Conservation (phyloP, 2,329 filamentous ascomycete genomes). For the Davidsoniella eucalypti region DNA sequence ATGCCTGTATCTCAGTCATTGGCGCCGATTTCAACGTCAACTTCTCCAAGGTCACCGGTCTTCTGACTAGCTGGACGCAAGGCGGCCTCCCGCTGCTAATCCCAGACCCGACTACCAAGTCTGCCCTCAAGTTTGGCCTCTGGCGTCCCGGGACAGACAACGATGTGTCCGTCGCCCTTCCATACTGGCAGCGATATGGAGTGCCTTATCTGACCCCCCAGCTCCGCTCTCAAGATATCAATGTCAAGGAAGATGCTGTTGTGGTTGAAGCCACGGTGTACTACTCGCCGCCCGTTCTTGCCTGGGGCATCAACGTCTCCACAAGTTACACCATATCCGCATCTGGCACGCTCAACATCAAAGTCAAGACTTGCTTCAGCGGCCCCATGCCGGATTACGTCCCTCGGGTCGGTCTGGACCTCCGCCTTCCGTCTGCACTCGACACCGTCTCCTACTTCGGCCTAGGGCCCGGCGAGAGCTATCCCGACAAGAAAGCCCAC, state of each 20-base stretch:
- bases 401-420: constrained; percentile 45
- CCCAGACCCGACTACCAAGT: not conserved
- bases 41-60: not conserved
- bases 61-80: not conserved
- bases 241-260: constrained; percentile 21
- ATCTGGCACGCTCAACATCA: constrained; percentile 29
- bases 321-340: constrained; percentile 39
- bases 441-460: constrained; percentile 44
- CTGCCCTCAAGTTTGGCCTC: not conserved
- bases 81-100: constrained; percentile 6
- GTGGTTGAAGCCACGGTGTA: constrained; percentile 30
- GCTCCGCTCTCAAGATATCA: not conserved
- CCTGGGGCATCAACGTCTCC: constrained; percentile 37
- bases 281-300: constrained; percentile 37
- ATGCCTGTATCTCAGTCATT: not conserved
- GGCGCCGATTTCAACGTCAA: not conserved
- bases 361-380: constrained; percentile 29
- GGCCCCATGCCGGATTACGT: constrained; percentile 36
- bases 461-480: constrained; percentile 48
- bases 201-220: not conserved
- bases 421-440: constrained; percentile 23
- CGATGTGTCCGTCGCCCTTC: not conserved
- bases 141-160: constrained; percentile 8
- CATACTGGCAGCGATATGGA: constrained; percentile 2
- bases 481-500: constrained; percentile 46